Base-by-base conservation (phyloP, 2,329 filamentous ascomycete species). In the Aureobasidium sp. region DNA sequence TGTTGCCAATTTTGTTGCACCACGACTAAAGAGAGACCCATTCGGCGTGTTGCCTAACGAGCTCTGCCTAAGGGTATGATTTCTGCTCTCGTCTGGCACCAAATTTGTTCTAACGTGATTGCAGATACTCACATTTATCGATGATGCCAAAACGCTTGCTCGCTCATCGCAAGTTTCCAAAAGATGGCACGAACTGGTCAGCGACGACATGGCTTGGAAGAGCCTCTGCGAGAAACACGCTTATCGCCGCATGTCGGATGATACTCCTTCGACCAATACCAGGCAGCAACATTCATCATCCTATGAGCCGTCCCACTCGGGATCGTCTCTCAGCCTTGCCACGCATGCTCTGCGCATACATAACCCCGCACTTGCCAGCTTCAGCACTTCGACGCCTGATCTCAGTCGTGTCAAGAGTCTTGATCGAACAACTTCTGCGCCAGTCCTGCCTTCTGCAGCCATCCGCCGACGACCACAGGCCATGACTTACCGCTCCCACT, bases 161-260 rank as follows among this genome's bases (percentile, higher is more conserved):
- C 84, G 94, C 72, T 90, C 94, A 59, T 96, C 93, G 5, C 93
- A 97, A 74, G 94, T 99, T n/a, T 99, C 94, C 60, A 87, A 87
- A 66, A 84, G 92, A 73, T 99, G 94, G 94, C 85, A 90, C 66
- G 92, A 97, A 74, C 82, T 99, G 8, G 82, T 99, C 55, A 93
- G 89, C 71, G 94, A 99, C 74, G 94, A 99, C 74, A 92, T 97
- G 77, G 96, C 94, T 0, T 99, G 94, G 94, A 97, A 96, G 78
- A 91, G 94, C 65, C 82, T 99, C 24, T 97, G 93, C 73, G 91
- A 95, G 67, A 97, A 96, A 76, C 93, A 96, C 74, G 92, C 94
- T 65, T 99, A 96, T 74, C 85, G 83, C 53, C 75, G 80, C 57
- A 72, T 82, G 56, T 81, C 81, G 75, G 76, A 79, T 60, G 68